A percentile compares a stretch with the other conserved stretches of the same genome.
Conservation (phyloP, 2,329 filamentous ascomycete genomes). For the Sarocladium oryzae region DNA sequence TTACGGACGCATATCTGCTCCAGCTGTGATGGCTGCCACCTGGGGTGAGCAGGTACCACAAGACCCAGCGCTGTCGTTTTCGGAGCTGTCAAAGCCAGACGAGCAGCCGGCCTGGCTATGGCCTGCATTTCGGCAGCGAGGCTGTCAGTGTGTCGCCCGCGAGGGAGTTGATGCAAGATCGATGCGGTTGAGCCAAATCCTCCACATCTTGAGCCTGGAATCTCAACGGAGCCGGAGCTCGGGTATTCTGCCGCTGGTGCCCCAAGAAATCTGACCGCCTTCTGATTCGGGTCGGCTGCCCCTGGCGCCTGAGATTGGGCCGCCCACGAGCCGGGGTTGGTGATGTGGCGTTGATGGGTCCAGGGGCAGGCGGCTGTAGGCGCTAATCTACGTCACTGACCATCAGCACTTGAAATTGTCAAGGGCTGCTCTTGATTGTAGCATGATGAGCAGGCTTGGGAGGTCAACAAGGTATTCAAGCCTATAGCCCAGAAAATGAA, state of each 20-base stretch:
- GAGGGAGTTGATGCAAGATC: background rate
- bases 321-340: background rate
- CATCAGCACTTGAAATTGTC: too few species aligned
- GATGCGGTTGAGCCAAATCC: background rate
- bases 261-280: background rate
- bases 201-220: background rate
- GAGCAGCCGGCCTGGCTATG: slow-evolving; percentile 25
- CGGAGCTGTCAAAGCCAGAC: slow-evolving; percentile 18
- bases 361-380: background rate
- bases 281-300: background rate
- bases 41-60: background rate
- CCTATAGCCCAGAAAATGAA: too few species aligned
- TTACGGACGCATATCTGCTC: background rate
- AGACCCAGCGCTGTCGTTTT: background rate
- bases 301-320: background rate
- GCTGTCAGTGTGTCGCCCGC: background rate
- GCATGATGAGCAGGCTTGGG: too few species aligned
- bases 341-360: background rate
- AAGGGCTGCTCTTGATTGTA: too few species aligned
- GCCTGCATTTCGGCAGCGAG: slow-evolving; percentile 24
- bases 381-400: slow-evolving; percentile 4
- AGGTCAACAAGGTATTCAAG: too few species aligned
- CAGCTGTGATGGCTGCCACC: background rate
- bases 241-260: background rate
- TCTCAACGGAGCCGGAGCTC: background rate